phyloP scores from a whole-genome alignment of 768 basidiomycete genomes.

The Russula olivacea region DNA sequence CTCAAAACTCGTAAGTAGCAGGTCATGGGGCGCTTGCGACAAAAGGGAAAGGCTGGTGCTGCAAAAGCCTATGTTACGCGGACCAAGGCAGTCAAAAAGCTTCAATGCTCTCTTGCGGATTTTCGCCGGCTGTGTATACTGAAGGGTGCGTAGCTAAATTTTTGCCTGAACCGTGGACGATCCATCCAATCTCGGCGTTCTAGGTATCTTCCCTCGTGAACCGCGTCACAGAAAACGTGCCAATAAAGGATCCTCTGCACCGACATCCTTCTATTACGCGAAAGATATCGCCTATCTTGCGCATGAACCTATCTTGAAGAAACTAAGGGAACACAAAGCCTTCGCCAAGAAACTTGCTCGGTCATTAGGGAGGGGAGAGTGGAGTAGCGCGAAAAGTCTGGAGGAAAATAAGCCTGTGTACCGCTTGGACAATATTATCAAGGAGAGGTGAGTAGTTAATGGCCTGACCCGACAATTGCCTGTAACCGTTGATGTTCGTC shows the following conservation, averaged over 20 bases:
- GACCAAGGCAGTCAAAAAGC: constrained; percentile 85
- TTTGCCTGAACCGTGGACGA: background rate
- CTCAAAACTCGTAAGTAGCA: background rate
- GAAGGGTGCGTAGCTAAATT: constrained; percentile 65
- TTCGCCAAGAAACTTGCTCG: constrained; percentile 95
- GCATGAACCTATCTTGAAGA: constrained; percentile 91
- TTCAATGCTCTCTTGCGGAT: constrained; percentile 94
- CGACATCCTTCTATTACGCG: constrained; percentile 95
- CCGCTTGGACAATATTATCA: constrained; percentile 90
- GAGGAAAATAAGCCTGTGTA: constrained; percentile 93
- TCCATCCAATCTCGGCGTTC: constrained; percentile 17
- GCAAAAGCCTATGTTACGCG: constrained; percentile 90
- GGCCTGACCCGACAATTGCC: background rate
- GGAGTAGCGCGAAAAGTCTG: constrained; percentile 88
- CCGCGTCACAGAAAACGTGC: constrained; percentile 87
- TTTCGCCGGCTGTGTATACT: constrained; percentile 95
- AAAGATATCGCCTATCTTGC: constrained; percentile 97
- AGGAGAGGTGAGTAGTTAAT: constrained; percentile 70
- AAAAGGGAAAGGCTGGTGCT: constrained; percentile 87
- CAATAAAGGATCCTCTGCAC: constrained; percentile 95
- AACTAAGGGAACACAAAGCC: constrained; percentile 93
- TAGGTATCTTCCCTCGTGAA: constrained; percentile 97
- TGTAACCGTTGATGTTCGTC: background rate
- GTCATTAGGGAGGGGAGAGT: constrained; percentile 91
- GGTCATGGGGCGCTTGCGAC: constrained; percentile 67